Conservation (phyloP, 768 basidiomycete species). For the Sarcomyxa edulis region DNA sequence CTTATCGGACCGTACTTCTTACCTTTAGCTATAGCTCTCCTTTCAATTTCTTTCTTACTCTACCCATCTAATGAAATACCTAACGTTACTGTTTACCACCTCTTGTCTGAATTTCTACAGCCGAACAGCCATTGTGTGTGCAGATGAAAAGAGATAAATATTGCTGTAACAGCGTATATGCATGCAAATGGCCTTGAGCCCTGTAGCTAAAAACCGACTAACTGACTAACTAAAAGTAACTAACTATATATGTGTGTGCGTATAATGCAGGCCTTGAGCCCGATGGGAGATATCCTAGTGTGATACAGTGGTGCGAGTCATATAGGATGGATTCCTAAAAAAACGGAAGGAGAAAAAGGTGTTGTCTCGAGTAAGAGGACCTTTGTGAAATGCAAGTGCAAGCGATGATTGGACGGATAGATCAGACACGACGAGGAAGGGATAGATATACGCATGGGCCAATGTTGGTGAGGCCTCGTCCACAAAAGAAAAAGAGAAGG, state of each 20-base stretch:
- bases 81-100: no score
- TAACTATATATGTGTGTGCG: conserved; percentile 5
- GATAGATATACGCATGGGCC: conserved; percentile 4
- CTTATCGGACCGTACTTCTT: no score
- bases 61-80: no score
- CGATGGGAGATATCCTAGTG: conserved; percentile 10
- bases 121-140: no score
- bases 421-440: not conserved
- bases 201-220: conserved; percentile 11
- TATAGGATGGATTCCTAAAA: conserved; percentile 7
- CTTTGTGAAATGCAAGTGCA: conserved; percentile 7
- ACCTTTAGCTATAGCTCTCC: no score
- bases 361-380: not conserved
- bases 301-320: conserved; percentile 11
- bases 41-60: no score
- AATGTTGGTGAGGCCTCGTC: not conserved
- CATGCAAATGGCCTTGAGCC: conserved; percentile 18
- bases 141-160: no score
- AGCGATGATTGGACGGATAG: conserved; percentile 6
- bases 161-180: conserved; percentile 6
- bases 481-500: no score
- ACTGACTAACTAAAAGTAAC: conserved; percentile 10
- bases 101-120: no score
- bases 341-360: conserved; percentile 2
- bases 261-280: conserved; percentile 18